Base-by-base conservation (phyloP, 345 rosid genomes). In the Turnera subulata region DNA sequence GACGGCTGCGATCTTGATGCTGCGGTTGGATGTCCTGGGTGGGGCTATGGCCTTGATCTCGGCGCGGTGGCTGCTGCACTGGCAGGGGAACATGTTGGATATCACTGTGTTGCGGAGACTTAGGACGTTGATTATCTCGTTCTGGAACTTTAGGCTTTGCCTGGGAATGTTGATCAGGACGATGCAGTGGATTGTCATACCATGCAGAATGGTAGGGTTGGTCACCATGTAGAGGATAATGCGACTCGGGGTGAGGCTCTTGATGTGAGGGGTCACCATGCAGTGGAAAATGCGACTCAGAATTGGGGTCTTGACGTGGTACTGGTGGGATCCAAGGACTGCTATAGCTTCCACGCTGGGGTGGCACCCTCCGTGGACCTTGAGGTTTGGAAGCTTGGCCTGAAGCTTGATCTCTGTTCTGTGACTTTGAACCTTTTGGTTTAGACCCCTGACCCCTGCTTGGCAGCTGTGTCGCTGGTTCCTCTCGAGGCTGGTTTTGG, bases 301-400 rank as follows among this genome's bases (percentile, higher is more conserved):
- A 10, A 8, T 38, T 12, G 9, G 43, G 60, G 37, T 29, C n/a
- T 6, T 13, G 43, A 10, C n/a, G 59, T 17, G 13, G 61, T 12
- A 55, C 56, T 23, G 60, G 60, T 13, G 53, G 2, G 22, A 12
- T 17, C 67, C 67, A 46, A 14, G 66, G 57, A 39, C 60, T 59
- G n/a, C 23, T 32, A 49, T 53, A 18, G 8, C 35, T 26, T 7
- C 11, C 68, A 37, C 45, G 25, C 25, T n/a, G 32, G 16, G 62
- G 73, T 56, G n/a, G 18, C 43, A 1, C 48, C 35, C 15, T 35
- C 4, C 17, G 50, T 26, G 67, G 51, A 56, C 43, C 49, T 14
- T 0, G 25, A 18, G 51, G 72, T 25, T 13, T 66, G 22, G 29
- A 32, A 1, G 0, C 76, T n/a, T 1, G 59, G 12, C 16, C 55